Percentiles rank a stretch among this genome's conserved stretches.
These are phyloP conservation scores for Podila minutissima DNA, from an alignment of 192 early-diverging fungal species.

Conservation along the genomic window DNA sequence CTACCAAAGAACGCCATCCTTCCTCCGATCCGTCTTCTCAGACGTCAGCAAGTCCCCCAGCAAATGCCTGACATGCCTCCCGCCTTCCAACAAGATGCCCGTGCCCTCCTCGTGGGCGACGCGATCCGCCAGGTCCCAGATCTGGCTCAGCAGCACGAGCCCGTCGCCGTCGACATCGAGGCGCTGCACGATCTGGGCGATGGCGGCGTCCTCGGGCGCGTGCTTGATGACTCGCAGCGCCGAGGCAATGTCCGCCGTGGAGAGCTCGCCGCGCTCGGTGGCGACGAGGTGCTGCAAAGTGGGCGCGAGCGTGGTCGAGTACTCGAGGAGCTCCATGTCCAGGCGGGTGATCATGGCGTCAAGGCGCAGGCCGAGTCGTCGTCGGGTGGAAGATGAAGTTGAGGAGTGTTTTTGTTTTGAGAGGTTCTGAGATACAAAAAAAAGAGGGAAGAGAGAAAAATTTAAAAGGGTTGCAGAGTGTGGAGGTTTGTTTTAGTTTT, in stretches of 20 bases:
- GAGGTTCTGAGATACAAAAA: slow-evolving; percentile 36
- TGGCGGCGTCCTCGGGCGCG: slow-evolving; percentile 67
- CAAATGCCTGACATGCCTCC: slow-evolving; percentile 1
- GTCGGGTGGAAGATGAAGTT: slow-evolving; percentile 60
- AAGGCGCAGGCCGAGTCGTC: slow-evolving; percentile 66
- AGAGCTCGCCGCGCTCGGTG: slow-evolving; percentile 68
- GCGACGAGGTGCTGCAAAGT: slow-evolving; percentile 67
- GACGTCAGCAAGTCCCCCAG: too few species aligned
- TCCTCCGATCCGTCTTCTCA: slow-evolving; percentile 15
- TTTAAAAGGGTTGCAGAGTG: background rate
- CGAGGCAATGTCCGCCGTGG: slow-evolving; percentile 67
- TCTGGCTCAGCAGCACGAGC: slow-evolving; percentile 65
- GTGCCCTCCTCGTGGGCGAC: slow-evolving; percentile 65
- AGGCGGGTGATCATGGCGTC: slow-evolving; percentile 79
- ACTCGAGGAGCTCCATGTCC: slow-evolving; percentile 69
- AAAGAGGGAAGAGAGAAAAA: background rate
- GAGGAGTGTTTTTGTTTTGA: slow-evolving; percentile 33
- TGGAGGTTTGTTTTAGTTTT: background rate
- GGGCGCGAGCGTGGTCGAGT: slow-evolving; percentile 60
- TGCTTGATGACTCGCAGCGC: slow-evolving; percentile 69
- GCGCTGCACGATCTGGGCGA: slow-evolving; percentile 74
- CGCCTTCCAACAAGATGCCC: slow-evolving; percentile 54
- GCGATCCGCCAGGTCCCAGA: slow-evolving; percentile 54
- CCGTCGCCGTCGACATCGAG: slow-evolving; percentile 75
- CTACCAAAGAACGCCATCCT: background rate